phyloP scores from a whole-genome alignment of 306 rosid species.

The Geum urbanum region DNA sequence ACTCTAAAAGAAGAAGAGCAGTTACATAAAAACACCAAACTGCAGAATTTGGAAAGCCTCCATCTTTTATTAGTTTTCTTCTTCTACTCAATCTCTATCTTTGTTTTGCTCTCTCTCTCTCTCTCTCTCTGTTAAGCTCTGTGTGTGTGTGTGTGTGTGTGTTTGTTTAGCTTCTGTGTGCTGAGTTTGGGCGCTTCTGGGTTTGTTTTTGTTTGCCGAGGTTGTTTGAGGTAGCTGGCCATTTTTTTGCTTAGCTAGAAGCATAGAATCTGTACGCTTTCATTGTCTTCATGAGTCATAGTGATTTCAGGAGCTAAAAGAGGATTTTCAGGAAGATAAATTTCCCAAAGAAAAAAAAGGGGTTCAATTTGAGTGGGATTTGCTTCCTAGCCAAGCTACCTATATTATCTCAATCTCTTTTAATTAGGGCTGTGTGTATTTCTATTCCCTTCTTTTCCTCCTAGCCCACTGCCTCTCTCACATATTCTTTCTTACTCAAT shows the following conservation, averaged over 20 bases:
- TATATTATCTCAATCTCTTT: background rate
- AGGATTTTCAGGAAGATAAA: slow-evolving; percentile 15
- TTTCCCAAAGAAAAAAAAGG: background rate
- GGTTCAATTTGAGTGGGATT: background rate
- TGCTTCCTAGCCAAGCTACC: slow-evolving; percentile 26
- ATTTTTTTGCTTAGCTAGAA: background rate
- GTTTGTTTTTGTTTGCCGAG: background rate
- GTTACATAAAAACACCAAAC: slow-evolving; percentile 13
- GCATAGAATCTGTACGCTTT: background rate
- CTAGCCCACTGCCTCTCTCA: background rate
- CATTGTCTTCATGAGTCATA: slow-evolving; percentile 3
- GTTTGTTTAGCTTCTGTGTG: background rate
- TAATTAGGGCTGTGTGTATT: background rate
- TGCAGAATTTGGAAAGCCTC: slow-evolving; percentile 12
- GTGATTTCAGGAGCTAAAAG: slow-evolving; percentile 3
- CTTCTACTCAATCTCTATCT: background rate
- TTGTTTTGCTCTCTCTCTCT: background rate
- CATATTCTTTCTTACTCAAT: background rate
- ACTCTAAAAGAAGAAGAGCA: slow-evolving; percentile 5
- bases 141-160: background rate
- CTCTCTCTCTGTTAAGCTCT: background rate
- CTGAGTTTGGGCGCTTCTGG: background rate
- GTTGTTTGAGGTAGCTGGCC: background rate
- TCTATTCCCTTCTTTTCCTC: background rate
- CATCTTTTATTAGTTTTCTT: background rate